phyloP scores from a whole-genome alignment of 306 rosid species.

The Alnus rubra region DNA sequence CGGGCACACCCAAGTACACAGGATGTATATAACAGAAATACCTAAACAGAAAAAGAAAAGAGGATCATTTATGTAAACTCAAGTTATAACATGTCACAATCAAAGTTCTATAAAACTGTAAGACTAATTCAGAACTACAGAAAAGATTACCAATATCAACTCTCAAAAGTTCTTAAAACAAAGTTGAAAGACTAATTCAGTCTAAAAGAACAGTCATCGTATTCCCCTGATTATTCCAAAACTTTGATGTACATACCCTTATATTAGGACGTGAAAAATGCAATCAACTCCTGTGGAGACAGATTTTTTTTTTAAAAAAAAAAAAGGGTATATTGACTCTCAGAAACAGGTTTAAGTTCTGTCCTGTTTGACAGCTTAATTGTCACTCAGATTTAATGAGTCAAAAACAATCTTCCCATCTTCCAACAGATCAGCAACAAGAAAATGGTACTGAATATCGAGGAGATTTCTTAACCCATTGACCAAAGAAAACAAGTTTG shows the following conservation, averaged over 20 bases:
- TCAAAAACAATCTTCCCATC: background rate
- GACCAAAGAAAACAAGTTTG: constrained; percentile 8
- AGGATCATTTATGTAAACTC: too few species aligned
- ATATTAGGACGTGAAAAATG: background rate
- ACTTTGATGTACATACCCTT: background rate
- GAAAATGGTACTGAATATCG: constrained; percentile 4
- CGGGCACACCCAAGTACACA: too few species aligned
- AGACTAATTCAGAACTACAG: background rate
- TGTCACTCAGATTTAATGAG: background rate
- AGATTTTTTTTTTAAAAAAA: background rate
- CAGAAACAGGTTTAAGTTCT: background rate
- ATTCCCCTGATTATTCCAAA: background rate
- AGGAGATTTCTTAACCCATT: constrained; percentile 3
- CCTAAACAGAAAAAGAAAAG: background rate
- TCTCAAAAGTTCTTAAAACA: background rate
- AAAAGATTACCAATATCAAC: background rate
- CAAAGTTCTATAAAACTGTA: background rate
- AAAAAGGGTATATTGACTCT: background rate
- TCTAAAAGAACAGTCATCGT: background rate
- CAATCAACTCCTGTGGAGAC: background rate
- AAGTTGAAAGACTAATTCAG: background rate
- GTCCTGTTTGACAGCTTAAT: background rate
- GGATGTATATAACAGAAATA: too few species aligned
- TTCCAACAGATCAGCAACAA: background rate
- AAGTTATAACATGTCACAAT: background rate